These are phyloP conservation scores for Fusarium fracticaudum DNA, from an alignment of 2,329 filamentous ascomycete species.

Conservation along the genomic window DNA sequence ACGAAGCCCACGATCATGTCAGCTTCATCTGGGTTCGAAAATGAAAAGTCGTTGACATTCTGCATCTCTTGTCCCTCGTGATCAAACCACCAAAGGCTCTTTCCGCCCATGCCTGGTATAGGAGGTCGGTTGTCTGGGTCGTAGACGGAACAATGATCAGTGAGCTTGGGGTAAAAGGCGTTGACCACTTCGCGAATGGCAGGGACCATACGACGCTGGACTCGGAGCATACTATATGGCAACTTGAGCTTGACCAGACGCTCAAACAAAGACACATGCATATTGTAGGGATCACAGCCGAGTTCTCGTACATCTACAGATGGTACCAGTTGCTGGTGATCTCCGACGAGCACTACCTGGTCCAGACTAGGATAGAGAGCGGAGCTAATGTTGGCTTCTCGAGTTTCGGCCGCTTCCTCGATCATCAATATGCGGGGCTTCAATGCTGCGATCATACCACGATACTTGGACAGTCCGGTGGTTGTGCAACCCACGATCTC, in stretches of 20 bases:
- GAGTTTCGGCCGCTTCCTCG: slow-evolving; percentile 82
- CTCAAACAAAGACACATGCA: slow-evolving; percentile 83
- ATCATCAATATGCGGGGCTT: slow-evolving; percentile 76
- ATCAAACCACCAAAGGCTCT: slow-evolving; percentile 55
- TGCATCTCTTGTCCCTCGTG: slow-evolving; percentile 69
- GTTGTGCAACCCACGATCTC: slow-evolving; percentile 75
- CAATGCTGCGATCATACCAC: slow-evolving; percentile 72
- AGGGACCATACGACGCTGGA: slow-evolving; percentile 71
- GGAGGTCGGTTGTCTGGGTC: slow-evolving; percentile 47
- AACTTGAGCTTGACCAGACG: slow-evolving; percentile 74
- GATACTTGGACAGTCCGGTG: slow-evolving; percentile 84
- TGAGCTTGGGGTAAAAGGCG: slow-evolving; percentile 57
- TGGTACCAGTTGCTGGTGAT: slow-evolving; percentile 82
- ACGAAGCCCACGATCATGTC: slow-evolving; percentile 79
- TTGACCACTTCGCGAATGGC: slow-evolving; percentile 56
- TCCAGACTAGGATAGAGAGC: slow-evolving; percentile 62
- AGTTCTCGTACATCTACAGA: slow-evolving; percentile 71
- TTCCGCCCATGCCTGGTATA: slow-evolving; percentile 57
- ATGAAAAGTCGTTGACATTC: slow-evolving; percentile 69
- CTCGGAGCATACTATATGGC: slow-evolving; percentile 70
- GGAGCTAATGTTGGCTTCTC: slow-evolving; percentile 68
- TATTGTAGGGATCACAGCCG: slow-evolving; percentile 67
- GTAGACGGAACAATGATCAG: slow-evolving; percentile 56
- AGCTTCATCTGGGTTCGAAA: slow-evolving; percentile 76
- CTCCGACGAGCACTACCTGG: slow-evolving; percentile 72